Conservation (phyloP, 306 rosid species). For the Quercus robur region DNA sequence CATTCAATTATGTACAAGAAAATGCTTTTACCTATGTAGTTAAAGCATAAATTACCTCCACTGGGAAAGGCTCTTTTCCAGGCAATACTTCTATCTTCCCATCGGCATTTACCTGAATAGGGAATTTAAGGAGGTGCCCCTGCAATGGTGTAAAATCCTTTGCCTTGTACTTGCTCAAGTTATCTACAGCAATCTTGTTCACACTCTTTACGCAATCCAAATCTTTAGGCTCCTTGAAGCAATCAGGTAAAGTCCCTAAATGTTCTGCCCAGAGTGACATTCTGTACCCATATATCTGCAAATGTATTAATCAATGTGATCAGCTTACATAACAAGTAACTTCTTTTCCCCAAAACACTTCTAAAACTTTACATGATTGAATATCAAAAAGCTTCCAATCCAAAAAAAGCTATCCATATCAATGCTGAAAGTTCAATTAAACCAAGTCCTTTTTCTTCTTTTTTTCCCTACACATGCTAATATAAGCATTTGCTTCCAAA, state of each 20-base stretch:
- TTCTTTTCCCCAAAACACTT: not conserved
- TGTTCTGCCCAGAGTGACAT: conserved; percentile 98
- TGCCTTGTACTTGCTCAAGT: conserved; percentile 62
- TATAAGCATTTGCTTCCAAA: not conserved
- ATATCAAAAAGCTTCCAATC: not conserved
- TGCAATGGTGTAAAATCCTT: conserved; percentile 47
- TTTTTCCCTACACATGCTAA: not conserved
- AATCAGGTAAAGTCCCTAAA: conserved; percentile 38
- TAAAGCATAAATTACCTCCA: conserved; percentile 35
- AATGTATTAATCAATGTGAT: not conserved
- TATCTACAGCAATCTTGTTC: conserved; percentile 59
- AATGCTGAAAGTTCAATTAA: not conserved
- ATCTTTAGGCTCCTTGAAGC: conserved; percentile 58
- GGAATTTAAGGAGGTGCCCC: conserved; percentile 67
- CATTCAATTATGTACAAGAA: not conserved
- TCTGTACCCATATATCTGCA: conserved; percentile 69
- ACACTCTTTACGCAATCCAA: conserved; percentile 58
- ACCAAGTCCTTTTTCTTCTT: not conserved
- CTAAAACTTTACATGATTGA: not conserved
- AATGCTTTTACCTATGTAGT: conserved; percentile 31
- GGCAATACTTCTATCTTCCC: conserved; percentile 37
- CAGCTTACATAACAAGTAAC: not conserved
- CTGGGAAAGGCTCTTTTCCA: conserved; percentile 46
- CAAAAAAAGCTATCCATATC: not conserved
- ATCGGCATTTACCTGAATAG: conserved; percentile 29